Percentiles rank a stretch among this genome's conserved stretches.
Evolutionary conservation across 768 basidiomycete species (phyloP).

Genomic region (Clitopilus passeckerianus): DNA sequence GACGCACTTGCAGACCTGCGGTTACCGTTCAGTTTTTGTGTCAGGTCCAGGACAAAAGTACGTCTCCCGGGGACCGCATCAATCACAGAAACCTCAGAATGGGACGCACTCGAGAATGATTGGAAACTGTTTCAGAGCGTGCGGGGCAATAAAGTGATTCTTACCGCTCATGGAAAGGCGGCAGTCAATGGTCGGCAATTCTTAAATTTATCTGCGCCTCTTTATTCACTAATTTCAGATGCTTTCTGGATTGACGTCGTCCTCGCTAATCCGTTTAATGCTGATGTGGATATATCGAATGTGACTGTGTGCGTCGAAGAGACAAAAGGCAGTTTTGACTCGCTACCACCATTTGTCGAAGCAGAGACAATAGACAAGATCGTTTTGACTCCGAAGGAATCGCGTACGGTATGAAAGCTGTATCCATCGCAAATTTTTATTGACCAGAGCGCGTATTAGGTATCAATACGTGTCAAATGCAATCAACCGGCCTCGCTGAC

Average conservation of each 20-base stretch:
- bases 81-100: slow-evolving; percentile 39
- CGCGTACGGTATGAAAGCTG: slow-evolving; percentile 44
- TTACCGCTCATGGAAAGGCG: slow-evolving; percentile 54
- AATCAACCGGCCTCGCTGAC: slow-evolving; percentile 45
- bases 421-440: background rate
- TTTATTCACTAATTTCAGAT: slow-evolving; percentile 36
- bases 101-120: slow-evolving; percentile 60
- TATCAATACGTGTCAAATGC: slow-evolving; percentile 60
- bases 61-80: slow-evolving; percentile 49
- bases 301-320: slow-evolving; percentile 53
- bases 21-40: slow-evolving; percentile 66
- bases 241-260: slow-evolving; percentile 72
- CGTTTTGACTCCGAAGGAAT: slow-evolving; percentile 56
- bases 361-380: slow-evolving; percentile 62
- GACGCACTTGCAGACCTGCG: slow-evolving; percentile 39
- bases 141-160: slow-evolving; percentile 45
- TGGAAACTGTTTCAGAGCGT: slow-evolving; percentile 62
- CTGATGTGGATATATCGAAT: slow-evolving; percentile 65
- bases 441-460: slow-evolving; percentile 24
- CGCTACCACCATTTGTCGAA: slow-evolving; percentile 33
- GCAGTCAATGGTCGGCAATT: slow-evolving; percentile 52
- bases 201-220: background rate
- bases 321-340: slow-evolving; percentile 18
- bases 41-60: slow-evolving; percentile 49
- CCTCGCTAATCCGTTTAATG: slow-evolving; percentile 66